These are phyloP conservation scores for Asterella californica DNA, from an alignment of 225 moss, liverwort and hornwort genomes.

Conservation along the genomic window DNA sequence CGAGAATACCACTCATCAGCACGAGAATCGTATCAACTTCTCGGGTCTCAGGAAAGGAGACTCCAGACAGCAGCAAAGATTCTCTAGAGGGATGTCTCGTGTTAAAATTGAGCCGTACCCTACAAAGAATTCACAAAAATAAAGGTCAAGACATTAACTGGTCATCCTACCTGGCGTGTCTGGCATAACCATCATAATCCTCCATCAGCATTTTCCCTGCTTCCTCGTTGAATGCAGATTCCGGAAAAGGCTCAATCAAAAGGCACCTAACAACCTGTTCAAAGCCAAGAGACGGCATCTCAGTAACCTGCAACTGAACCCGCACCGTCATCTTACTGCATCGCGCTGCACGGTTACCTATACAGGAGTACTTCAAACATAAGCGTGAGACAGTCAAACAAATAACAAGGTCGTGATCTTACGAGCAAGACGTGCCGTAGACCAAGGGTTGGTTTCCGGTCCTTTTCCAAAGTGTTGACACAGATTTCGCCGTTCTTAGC, in stretches of 20 bases:
- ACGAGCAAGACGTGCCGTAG: slow-evolving; percentile 95
- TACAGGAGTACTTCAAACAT: not conserved
- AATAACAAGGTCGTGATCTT: slow-evolving; percentile 11
- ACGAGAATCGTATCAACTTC: not conserved
- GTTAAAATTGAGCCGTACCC: no score
- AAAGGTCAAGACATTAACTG: not conserved
- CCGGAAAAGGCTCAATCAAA: slow-evolving; percentile 90
- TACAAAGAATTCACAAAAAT: not conserved
- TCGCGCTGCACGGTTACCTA: not conserved
- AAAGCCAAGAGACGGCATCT: not conserved
- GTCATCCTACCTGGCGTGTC: slow-evolving; percentile 70
- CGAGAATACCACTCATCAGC: not conserved
- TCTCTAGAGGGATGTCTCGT: no score
- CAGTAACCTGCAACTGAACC: not conserved
- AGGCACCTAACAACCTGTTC: slow-evolving; percentile 95
- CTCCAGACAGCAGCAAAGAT: not conserved
- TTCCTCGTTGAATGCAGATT: slow-evolving; percentile 95
- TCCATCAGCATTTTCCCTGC: slow-evolving; percentile 99
- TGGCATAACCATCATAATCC: slow-evolving; percentile 82
- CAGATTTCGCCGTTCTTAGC: slow-evolving; percentile 98
- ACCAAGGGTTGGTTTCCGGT: slow-evolving; percentile 98
- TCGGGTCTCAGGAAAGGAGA: not conserved
- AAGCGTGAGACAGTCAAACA: not conserved
- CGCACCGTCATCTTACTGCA: not conserved
- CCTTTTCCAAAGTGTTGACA: slow-evolving; percentile 94